Evolutionary conservation across 495 filamentous ascomycete species (phyloP), one percentile per base, ranked within the genome.

Genomic region (Oidiodendron maius): DNA sequence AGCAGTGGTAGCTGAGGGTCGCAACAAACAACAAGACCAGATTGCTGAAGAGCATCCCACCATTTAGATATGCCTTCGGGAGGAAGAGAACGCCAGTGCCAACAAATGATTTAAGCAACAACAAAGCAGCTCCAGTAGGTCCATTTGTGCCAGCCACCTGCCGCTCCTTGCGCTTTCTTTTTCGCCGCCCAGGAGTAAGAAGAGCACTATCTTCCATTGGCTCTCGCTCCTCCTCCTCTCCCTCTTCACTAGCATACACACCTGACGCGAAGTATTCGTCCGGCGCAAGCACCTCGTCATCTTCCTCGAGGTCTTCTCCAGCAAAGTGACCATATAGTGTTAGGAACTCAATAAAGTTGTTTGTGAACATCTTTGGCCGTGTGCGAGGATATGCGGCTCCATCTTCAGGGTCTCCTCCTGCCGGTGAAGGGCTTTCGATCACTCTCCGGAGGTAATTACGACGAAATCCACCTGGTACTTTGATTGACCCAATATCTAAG

Each of bases 71-170:
- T 12, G 93, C 93, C 51, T 88, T 82, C 0, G 93, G 93, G 3
- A 98, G 72, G 71, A 98, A 98, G 24, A 98, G 70, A n/a, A 98
- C 93, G 25, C 93, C 93, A 1, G 93, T 98, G 11, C 93, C 93
- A 32, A 98, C 91, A 57, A 98, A 98, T 10, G 90, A 95, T 66
- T 98, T 98, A 41, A 98, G 76, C 30, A 98, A 74, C 17, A 97
- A 73, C 41, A 96, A 61, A 13, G 82, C 80, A 11, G 93, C 91
- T 48, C 81, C 80, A 35, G 80, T 81, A 16, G 84, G 75, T 28
- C 77, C 81, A 51, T 81, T 89, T 15, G 75, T 86, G 34, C 87
- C 86, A n/a, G 75, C 75, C 11, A 76, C 77, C 26, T 79, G 81
- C 28, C 83, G 81, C 35, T 75, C 75, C 67, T 87, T 91, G 47